phyloP scores from a whole-genome alignment of 768 basidiomycete species.

The Kwoniella pini region DNA sequence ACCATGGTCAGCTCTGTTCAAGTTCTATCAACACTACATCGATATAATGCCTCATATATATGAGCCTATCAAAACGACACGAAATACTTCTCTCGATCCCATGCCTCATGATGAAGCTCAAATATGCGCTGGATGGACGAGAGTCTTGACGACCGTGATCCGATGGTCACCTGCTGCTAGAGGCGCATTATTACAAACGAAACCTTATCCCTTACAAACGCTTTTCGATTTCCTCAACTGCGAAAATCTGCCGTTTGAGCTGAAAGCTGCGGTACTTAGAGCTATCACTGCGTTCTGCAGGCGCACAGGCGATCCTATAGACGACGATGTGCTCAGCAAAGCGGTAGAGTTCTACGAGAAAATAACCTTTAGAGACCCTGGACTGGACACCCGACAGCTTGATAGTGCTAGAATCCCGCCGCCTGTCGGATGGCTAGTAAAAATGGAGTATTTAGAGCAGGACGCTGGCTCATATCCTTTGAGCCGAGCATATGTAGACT shows the following conservation, averaged over 20 bases:
- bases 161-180: constrained; percentile 38
- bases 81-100: constrained; percentile 29
- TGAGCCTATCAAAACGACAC: constrained; percentile 38
- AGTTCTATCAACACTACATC: constrained; percentile 44
- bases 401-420: constrained; percentile 29
- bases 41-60: constrained; percentile 40
- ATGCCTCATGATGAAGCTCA: constrained; percentile 37
- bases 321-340: constrained; percentile 35
- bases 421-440: constrained; percentile 60
- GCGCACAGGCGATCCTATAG: constrained; percentile 33
- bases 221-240: constrained; percentile 48
- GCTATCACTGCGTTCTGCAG: constrained; percentile 43
- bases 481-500: constrained; percentile 80
- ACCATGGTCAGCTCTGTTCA: constrained; percentile 35
- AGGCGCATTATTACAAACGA: constrained; percentile 33
- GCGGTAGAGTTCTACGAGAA: constrained; percentile 41
- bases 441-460: constrained; percentile 84
- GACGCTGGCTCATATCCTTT: constrained; percentile 77
- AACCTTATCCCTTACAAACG: constrained; percentile 39
- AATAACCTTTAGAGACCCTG: constrained; percentile 38
- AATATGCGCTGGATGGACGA: constrained; percentile 41
- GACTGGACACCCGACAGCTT: constrained; percentile 26
- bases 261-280: constrained; percentile 35
- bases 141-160: constrained; percentile 38
- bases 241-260: constrained; percentile 38